These are phyloP conservation scores for Venturiaceae sp. DNA, from an alignment of 2,329 filamentous ascomycete genomes.

Conservation along the genomic window DNA sequence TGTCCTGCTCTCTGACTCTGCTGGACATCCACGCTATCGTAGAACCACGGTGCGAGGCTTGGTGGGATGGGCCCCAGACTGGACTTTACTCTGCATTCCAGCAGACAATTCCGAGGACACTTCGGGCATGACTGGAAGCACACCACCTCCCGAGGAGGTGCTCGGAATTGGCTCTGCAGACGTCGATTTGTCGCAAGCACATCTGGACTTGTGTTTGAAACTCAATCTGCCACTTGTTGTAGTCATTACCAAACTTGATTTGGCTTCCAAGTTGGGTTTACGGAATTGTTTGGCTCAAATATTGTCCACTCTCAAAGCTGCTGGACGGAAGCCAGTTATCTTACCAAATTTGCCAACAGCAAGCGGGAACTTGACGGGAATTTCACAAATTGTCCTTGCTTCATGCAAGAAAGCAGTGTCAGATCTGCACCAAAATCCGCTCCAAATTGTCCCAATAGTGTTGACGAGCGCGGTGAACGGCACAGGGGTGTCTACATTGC, in stretches of 20 bases:
- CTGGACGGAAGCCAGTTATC: slow-evolving; percentile 64
- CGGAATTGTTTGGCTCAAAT: slow-evolving; percentile 63
- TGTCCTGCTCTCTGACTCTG: slow-evolving; percentile 85
- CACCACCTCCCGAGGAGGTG: slow-evolving; percentile 41
- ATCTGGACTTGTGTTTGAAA: slow-evolving; percentile 78
- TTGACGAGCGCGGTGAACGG: slow-evolving; percentile 83
- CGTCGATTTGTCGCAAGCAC: slow-evolving; percentile 64
- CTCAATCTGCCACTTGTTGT: slow-evolving; percentile 69
- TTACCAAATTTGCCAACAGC: slow-evolving; percentile 1
- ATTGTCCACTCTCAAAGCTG: slow-evolving; percentile 66
- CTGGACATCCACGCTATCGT: slow-evolving; percentile 80
- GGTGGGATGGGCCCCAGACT: slow-evolving; percentile 94
- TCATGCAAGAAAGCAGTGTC: slow-evolving; percentile 50
- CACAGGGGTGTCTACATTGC: slow-evolving; percentile 68
- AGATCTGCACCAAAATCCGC: slow-evolving; percentile 37
- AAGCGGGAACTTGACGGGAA: slow-evolving; percentile 41
- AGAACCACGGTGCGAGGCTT: slow-evolving; percentile 81
- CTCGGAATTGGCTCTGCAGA: slow-evolving; percentile 39
- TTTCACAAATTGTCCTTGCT: slow-evolving; percentile 46
- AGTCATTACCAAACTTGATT: slow-evolving; percentile 82
- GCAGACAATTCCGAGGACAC: slow-evolving; percentile 58
- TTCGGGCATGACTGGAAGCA: slow-evolving; percentile 31
- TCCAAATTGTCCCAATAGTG: slow-evolving; percentile 64
- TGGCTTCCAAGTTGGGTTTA: slow-evolving; percentile 65
- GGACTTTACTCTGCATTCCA: slow-evolving; percentile 79